Evolutionary conservation across 306 rosid genomes (phyloP).

Genomic region (Vicia faba): DNA sequence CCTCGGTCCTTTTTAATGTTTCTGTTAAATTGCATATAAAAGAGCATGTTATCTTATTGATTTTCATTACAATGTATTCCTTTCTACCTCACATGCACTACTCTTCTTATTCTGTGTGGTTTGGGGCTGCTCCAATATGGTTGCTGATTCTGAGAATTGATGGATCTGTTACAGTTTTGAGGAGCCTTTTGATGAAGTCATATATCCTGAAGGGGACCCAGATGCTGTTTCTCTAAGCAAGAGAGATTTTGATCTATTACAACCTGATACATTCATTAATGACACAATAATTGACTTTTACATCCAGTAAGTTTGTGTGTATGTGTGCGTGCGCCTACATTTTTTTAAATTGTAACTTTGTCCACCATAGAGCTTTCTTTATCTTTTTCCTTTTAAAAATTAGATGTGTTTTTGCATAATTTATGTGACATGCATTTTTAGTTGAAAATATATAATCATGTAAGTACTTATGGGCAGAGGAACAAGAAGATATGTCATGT

Average conservation of each 20-base stretch:
- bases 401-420: constrained; percentile 4
- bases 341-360: constrained; percentile 20
- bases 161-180: constrained; percentile 64
- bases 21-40: constrained; percentile 11
- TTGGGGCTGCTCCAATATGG: background rate
- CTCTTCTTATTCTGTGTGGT: background rate
- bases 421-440: constrained; percentile 8
- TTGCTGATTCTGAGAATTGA: constrained; percentile 33
- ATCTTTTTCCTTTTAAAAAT: background rate
- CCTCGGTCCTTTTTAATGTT: constrained; percentile 11
- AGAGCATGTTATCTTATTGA: constrained; percentile 20
- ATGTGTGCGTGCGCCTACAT: background rate
- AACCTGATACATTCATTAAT: constrained; percentile 90
- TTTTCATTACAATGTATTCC: constrained; percentile 6
- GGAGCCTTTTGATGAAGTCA: constrained; percentile 72
- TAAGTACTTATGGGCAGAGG: constrained; percentile 16
- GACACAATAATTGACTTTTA: constrained; percentile 93
- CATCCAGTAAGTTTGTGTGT: constrained; percentile 68
- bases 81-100: constrained; percentile 6
- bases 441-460: constrained; percentile 18
- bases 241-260: constrained; percentile 94
- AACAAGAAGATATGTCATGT: background rate
- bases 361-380: constrained; percentile 13
- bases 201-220: constrained; percentile 91
- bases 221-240: constrained; percentile 90